Conservation (phyloP, 805 yeast species). For the Spencermartinsiella europaea region DNA sequence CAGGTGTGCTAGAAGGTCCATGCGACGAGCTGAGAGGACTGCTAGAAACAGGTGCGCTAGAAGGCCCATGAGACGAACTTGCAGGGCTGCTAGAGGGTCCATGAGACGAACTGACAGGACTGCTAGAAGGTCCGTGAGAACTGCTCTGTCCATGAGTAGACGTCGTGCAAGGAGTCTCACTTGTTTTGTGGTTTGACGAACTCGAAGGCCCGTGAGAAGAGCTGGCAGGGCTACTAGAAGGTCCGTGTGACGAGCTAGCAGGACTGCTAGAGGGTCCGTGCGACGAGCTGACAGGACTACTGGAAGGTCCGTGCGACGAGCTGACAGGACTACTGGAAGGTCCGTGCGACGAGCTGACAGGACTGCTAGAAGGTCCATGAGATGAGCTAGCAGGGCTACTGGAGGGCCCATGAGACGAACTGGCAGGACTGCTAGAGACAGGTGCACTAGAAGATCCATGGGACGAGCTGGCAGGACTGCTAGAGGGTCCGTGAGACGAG, state of each 20-base stretch:
- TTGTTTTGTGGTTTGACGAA: too few relatives aligned
- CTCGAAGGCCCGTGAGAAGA: too few relatives aligned
- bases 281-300: not conserved
- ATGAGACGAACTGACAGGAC: too few relatives aligned
- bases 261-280: too few relatives aligned
- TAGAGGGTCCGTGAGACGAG: not conserved
- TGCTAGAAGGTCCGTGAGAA: not conserved
- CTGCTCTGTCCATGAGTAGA: not conserved
- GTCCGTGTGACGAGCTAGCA: not conserved
- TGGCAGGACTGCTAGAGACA: not conserved
- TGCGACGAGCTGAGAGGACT: too few relatives aligned
- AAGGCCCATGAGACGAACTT: too few relatives aligned
- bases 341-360: not conserved
- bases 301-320: not conserved
- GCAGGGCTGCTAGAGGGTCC: too few relatives aligned
- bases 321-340: not conserved
- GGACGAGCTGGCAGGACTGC: not conserved
- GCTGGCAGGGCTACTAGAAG: not conserved
- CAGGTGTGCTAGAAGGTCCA: not conserved
- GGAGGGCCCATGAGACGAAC: not conserved
- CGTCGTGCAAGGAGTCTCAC: not conserved
- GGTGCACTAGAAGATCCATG: not conserved
- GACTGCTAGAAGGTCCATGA: not conserved
- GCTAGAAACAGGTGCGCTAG: too few relatives aligned
- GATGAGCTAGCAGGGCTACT: not conserved